Conservation (phyloP, 2,329 filamentous ascomycete species). For the Exserohilum rostratum region DNA sequence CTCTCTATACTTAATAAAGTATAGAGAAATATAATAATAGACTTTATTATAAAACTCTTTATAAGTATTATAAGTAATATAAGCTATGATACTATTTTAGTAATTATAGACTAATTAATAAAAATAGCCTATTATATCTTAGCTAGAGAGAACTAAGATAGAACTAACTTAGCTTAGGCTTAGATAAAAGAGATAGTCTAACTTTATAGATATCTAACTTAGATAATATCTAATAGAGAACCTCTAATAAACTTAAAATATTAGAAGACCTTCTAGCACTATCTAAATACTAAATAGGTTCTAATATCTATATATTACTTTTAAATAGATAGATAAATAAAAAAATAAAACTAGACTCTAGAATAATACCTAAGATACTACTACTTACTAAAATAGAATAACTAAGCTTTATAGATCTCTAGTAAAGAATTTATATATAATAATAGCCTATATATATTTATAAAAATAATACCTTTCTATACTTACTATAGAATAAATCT, state of each 20-base stretch:
- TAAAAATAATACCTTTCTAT: background rate
- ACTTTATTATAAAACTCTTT: background rate
- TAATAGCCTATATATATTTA: background rate
- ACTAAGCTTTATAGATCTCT: background rate
- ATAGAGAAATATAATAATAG: background rate
- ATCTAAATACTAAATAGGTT: background rate
- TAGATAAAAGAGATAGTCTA: background rate
- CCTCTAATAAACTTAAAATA: background rate
- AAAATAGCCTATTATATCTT: background rate
- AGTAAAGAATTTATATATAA: background rate
- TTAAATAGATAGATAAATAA: background rate
- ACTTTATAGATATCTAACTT: background rate
- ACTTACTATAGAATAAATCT: background rate
- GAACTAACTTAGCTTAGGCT: background rate
- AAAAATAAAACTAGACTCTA: background rate
- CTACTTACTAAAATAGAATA: background rate
- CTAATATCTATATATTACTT: background rate
- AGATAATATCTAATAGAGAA: background rate
- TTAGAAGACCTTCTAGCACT: background rate
- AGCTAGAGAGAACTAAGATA: background rate
- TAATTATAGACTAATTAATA: background rate
- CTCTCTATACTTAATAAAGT: background rate
- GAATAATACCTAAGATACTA: background rate
- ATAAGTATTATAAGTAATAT: background rate
- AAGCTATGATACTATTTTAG: no score